A percentile compares a stretch with the other conserved stretches of the same genome.
phyloP scores from a whole-genome alignment of 2,329 filamentous ascomycete genomes.

The Sarocladium brachiariae region DNA sequence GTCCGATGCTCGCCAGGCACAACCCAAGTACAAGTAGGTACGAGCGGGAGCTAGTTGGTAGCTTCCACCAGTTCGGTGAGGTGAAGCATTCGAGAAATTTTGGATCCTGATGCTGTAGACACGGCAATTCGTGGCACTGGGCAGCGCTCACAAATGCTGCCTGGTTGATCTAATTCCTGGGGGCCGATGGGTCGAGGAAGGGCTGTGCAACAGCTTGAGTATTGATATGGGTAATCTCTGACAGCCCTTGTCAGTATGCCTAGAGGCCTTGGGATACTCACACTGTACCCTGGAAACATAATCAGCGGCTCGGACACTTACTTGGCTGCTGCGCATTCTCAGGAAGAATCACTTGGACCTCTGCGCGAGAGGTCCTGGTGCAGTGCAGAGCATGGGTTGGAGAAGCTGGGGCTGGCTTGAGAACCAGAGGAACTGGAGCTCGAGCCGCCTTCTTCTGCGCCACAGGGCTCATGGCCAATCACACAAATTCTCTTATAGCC shows the following conservation, averaged over 20 bases:
- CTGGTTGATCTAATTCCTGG: constrained; percentile 9
- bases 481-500: no score
- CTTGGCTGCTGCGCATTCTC: constrained; percentile 1
- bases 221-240: constrained; percentile 15
- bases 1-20: constrained; percentile 4
- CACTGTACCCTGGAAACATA: no score
- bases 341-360: neutral
- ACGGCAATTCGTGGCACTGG: neutral
- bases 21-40: neutral
- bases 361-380: neutral
- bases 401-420: constrained; percentile 3
- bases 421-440: neutral
- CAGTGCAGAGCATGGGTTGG: neutral
- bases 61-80: neutral
- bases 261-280: neutral
- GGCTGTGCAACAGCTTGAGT: constrained; percentile 16
- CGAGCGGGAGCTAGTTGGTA: constrained; percentile 2
- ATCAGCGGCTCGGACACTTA: neutral
- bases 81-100: neutral
- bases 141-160: neutral
- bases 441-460: neutral
- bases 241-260: neutral
- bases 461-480: neutral
- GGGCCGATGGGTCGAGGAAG: constrained; percentile 15
- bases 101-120: neutral